Evolutionary conservation across 1,284 basidiomycete genomes (phyloP), one percentile per base, ranked within the genome.

Genomic region (Golubevia pallescens): DNA sequence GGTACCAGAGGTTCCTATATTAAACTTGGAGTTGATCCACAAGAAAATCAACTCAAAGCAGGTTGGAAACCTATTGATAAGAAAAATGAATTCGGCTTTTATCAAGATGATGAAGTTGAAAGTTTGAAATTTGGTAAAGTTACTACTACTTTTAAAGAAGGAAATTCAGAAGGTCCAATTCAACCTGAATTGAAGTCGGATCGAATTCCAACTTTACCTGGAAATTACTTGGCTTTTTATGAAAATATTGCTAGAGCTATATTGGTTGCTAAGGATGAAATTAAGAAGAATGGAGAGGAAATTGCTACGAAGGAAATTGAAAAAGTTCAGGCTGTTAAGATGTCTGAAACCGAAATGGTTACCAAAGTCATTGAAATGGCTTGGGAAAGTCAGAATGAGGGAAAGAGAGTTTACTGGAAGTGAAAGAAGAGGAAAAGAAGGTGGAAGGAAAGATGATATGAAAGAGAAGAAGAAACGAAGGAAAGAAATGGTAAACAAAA

Each of bases 41-140:
- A 84, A 58, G 82, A 83, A 62, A 70, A 72, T 56, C 82, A 84
- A 64, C 73, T 83, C 61, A 83, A 83, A 65, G 55, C 61, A 13
- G 80, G 80, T 10, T 80, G 75, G 77, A 74, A 71, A 0, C 80
- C 81, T 10, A 32, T 57, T 3, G 66, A 70, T 16, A 73, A 79
- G 52, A 62, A 68, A 8, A 75, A 82, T n/a, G 62, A 71, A 23
- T 84, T 84, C 62, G 81, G 81, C 13, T 62, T 67, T 0, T 81
- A 84, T 57, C 64, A 78, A 8, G 51, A 58, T 0, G 32, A 58
- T 2, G 77, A 77, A 16, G 74, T 78, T 5, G 63, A 71, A 16
- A 58, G 65, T 7, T 38, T 82, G 32, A 68, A 72, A 13, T 32
- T 79, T 24, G 81, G 77, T 1, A 62, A 76, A 2, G 65, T 84